Base-by-base conservation (phyloP, 2,329 filamentous ascomycete genomes). In the Neobulgaria alba region DNA sequence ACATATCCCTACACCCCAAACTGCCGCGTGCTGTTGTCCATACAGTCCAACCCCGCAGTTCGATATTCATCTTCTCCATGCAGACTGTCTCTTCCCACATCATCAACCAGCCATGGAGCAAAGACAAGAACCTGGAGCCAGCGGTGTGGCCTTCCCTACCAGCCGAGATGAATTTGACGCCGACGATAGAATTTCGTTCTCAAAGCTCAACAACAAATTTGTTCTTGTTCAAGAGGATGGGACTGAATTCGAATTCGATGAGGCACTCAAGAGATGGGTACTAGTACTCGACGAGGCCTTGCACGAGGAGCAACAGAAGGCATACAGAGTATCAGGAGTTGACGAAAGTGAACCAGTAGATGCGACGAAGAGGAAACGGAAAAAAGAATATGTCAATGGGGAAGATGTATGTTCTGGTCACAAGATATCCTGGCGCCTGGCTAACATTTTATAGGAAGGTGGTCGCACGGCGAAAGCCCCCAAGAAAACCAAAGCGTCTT, bases 121-220 rank as follows among this genome's bases (percentile, higher is more conserved):
- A n/a, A n/a, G n/a, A n/a, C n/a, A n/a, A n/a, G n/a, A n/a, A n/a
- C n/a, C n/a, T n/a, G n/a, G n/a, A n/a, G n/a, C n/a, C n/a, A n/a
- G n/a, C n/a, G n/a, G n/a, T n/a, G n/a, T n/a, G n/a, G n/a, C 23
- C 23, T 59, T 61, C 23, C 58, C 58, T 4, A 55, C 54, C 8
- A 49, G 58, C 31, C 54, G 52, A 12, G 46, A 53, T 49, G 53
- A 59, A 35, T 93, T 94, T 59, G 79, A 82, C 54, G 67, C 67
- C 43, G 88, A 95, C 59, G 75, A 85, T 19, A 83, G 89, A 53
- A 85, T 95, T 57, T 90, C 86, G 4, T 94, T 82, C 66, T 90
- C 85, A n/a, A 84, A 77, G 59, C 70, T 86, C 46, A 82, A 90
- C 63, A 72, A 78, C 57, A 90, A 87, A 59, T 90, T 82, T 66